Conservation (phyloP, 177 flowering plant species). For the Vitis hybrid region DNA sequence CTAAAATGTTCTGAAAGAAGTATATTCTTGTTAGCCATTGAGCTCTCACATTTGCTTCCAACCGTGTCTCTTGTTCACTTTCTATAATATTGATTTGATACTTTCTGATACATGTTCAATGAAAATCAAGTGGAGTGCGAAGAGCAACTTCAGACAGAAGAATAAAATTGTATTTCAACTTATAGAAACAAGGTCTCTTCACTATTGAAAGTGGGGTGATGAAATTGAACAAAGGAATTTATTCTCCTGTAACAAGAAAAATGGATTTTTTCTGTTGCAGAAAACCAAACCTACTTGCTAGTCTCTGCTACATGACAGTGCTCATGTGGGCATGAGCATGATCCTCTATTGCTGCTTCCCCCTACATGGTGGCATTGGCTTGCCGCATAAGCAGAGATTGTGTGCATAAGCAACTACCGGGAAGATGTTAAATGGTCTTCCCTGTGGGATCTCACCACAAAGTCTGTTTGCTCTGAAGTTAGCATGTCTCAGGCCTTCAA, state of each 20-base stretch:
- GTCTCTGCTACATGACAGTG: neutral
- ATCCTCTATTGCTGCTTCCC: conserved; percentile 19
- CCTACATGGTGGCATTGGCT: conserved; percentile 78
- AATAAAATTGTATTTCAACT: neutral
- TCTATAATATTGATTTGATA: neutral
- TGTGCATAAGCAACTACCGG: conserved; percentile 82
- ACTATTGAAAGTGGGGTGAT: neutral
- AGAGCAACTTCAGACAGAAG: neutral
- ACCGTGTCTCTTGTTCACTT: no score
- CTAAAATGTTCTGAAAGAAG: neutral
- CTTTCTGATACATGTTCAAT: no score
- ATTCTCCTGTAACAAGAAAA: neutral
- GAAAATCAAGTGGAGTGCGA: no score
- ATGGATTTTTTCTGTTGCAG: neutral
- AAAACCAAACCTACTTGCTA: neutral
- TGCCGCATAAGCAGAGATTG: conserved; percentile 88
- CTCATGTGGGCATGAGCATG: conserved; percentile 15
- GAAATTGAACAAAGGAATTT: neutral
- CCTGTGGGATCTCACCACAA: conserved; percentile 93
- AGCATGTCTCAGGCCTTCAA: conserved; percentile 55
- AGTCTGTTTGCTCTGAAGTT: conserved; percentile 80
- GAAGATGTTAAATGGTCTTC: conserved; percentile 78
- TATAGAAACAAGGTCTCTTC: neutral
- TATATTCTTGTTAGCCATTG: neutral
- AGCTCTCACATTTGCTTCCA: neutral